phyloP scores from a whole-genome alignment of 441 rosid species.

The Hura crepitans region DNA sequence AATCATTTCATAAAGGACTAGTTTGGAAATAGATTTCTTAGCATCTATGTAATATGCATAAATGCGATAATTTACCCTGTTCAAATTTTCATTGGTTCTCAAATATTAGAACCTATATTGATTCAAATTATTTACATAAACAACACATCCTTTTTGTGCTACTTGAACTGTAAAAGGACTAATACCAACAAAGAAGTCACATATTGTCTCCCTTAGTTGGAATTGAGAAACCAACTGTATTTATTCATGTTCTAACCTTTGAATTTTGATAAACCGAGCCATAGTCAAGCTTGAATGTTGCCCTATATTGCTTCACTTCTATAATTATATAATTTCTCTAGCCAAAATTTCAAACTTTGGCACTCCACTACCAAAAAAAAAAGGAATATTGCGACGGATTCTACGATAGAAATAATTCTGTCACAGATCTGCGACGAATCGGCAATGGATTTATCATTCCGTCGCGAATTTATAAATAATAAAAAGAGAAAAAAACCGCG shows the following conservation, averaged over 20 bases:
- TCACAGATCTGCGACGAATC: too few species aligned
- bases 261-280: constrained; percentile 92
- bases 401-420: too few species aligned
- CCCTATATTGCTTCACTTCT: constrained; percentile 93
- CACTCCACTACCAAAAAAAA: too few species aligned
- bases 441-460: too few species aligned
- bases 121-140: constrained; percentile 86
- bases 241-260: constrained; percentile 92
- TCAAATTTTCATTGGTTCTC: constrained; percentile 76
- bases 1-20: too few species aligned
- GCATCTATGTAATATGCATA: constrained; percentile 83
- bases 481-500: too few species aligned
- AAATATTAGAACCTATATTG: constrained; percentile 74
- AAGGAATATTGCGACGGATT: too few species aligned
- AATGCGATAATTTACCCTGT: constrained; percentile 66
- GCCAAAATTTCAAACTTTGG: constrained; percentile 89
- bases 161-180: constrained; percentile 97
- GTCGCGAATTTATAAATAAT: too few species aligned
- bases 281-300: constrained; percentile 85
- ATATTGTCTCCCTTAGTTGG: constrained; percentile 69
- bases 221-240: constrained; percentile 69
- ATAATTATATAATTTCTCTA: constrained; percentile 77
- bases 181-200: constrained; percentile 95
- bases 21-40: constrained; percentile 59
- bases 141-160: constrained; percentile 83